These are phyloP conservation scores for Tolypocladium pustulatum DNA, from an alignment of 2,329 filamentous ascomycete genomes.

Conservation along the genomic window DNA sequence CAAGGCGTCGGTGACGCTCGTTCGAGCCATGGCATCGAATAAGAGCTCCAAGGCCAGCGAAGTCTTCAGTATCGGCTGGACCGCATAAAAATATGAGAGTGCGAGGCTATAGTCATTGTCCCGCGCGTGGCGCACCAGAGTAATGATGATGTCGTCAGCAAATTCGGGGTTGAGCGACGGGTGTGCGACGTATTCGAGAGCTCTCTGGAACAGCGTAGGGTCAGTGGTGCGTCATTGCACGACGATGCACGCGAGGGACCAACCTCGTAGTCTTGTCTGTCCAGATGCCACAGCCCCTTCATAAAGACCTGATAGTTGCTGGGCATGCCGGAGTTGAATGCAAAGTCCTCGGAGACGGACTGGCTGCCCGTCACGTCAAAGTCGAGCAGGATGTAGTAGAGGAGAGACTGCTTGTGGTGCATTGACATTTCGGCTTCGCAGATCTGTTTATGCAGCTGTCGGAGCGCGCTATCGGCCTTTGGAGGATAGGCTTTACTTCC, in stretches of 20 bases:
- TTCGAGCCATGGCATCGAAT: constrained; percentile 56
- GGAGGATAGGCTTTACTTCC: constrained; percentile 58
- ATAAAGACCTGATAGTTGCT: constrained; percentile 71
- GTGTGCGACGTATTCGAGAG: constrained; percentile 67
- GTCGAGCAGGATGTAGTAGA: constrained; percentile 78
- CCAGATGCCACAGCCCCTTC: constrained; percentile 72
- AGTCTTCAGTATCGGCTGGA: constrained; percentile 60
- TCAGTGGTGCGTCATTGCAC: not conserved
- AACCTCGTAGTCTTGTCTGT: constrained; percentile 59
- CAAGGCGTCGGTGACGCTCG: constrained; percentile 62
- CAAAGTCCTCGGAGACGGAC: constrained; percentile 46
- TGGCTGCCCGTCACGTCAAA: constrained; percentile 45
- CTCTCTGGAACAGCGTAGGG: constrained; percentile 30
- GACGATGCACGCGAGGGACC: not conserved
- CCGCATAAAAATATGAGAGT: constrained; percentile 69
- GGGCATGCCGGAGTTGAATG: constrained; percentile 54
- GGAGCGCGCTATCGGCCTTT: constrained; percentile 54
- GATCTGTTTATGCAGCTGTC: constrained; percentile 60
- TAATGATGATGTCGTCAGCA: constrained; percentile 67
- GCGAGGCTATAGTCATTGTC: constrained; percentile 53
- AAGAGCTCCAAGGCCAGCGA: constrained; percentile 53
- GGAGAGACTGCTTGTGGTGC: constrained; percentile 71
- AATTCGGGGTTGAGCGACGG: constrained; percentile 74
- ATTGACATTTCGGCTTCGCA: constrained; percentile 51
- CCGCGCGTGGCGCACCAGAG: constrained; percentile 52